Percentiles rank a stretch among this genome's conserved stretches.
These are phyloP conservation scores for Penicillium concentricum DNA, from an alignment of 2,329 filamentous ascomycete species.

Conservation along the genomic window DNA sequence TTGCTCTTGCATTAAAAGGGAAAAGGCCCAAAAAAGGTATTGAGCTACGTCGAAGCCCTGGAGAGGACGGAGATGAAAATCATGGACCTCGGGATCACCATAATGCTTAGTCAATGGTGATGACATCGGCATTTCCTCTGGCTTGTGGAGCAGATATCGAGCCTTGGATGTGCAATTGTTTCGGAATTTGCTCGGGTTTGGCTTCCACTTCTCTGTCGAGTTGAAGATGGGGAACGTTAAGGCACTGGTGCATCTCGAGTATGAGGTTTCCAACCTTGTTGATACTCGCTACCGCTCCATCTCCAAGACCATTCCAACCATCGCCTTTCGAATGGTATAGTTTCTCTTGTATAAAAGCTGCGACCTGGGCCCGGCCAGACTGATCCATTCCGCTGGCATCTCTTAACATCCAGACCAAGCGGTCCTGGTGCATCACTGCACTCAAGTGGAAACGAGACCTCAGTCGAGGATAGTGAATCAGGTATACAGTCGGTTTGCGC, in stretches of 20 bases:
- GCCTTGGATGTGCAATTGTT: neutral
- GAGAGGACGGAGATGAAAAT: neutral
- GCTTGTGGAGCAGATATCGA: slow-evolving; percentile 3
- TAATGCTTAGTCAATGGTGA: slow-evolving; percentile 36
- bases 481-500: slow-evolving; percentile 37
- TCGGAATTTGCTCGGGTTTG: slow-evolving; percentile 5
- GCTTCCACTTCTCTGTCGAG: slow-evolving; percentile 8
- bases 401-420: slow-evolving; percentile 38
- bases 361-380: slow-evolving; percentile 20
- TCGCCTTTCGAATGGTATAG: slow-evolving; percentile 38
- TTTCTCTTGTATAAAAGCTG: slow-evolving; percentile 28
- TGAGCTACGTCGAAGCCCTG: neutral
- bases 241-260: slow-evolving; percentile 31
- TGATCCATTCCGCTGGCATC: slow-evolving; percentile 23
- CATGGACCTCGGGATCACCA: neutral
- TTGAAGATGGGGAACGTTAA: slow-evolving; percentile 20
- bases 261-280: slow-evolving; percentile 36
- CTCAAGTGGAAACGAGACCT: slow-evolving; percentile 34
- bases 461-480: slow-evolving; percentile 37
- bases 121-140: slow-evolving; percentile 30
- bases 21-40: neutral
- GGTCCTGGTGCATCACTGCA: slow-evolving; percentile 27
- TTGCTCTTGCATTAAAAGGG: slow-evolving; percentile 1
- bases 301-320: slow-evolving; percentile 42
- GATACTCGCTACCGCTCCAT: slow-evolving; percentile 36